These are phyloP conservation scores for Abrus pulchellus DNA, from an alignment of 306 rosid species.

Conservation along the genomic window DNA sequence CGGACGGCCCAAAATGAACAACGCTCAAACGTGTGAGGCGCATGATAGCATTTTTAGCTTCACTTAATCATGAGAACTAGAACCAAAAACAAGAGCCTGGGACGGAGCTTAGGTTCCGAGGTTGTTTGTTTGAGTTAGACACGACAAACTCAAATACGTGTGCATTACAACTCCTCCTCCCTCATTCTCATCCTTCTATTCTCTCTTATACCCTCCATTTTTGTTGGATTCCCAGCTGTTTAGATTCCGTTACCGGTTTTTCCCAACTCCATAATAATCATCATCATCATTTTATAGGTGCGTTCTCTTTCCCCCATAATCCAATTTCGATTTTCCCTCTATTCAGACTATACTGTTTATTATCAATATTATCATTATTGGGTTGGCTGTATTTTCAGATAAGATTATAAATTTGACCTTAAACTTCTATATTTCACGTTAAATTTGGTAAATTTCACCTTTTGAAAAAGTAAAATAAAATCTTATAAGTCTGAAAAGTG, in stretches of 20 bases:
- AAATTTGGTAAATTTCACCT: neutral
- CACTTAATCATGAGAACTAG: conserved; percentile 10
- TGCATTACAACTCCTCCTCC: neutral
- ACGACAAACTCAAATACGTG: conserved; percentile 51
- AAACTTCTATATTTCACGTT: neutral
- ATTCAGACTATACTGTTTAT: neutral
- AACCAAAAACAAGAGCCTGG: conserved; percentile 17
- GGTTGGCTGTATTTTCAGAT: conserved; percentile 1
- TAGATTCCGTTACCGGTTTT: conserved; percentile 35
- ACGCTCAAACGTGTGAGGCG: conserved; percentile 34
- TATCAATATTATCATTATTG: neutral
- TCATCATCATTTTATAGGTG: conserved; percentile 39
- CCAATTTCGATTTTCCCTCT: neutral
- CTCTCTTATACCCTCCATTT: conserved; percentile 32
- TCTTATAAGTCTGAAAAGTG: conserved; percentile 7
- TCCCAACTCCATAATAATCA: conserved; percentile 19
- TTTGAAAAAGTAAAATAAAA: neutral
- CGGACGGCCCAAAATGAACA: conserved; percentile 42
- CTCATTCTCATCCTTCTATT: neutral
- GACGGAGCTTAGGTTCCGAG: conserved; percentile 25
- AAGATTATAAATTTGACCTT: conserved; percentile 6
- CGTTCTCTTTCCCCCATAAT: conserved; percentile 10
- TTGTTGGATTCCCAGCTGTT: conserved; percentile 43
- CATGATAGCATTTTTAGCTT: conserved; percentile 27
- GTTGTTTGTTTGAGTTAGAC: conserved; percentile 49